Percentiles rank a stretch among this genome's conserved stretches.
These are phyloP conservation scores for Tilletia setariae DNA, from an alignment of 1,284 basidiomycete species.

Conservation along the genomic window DNA sequence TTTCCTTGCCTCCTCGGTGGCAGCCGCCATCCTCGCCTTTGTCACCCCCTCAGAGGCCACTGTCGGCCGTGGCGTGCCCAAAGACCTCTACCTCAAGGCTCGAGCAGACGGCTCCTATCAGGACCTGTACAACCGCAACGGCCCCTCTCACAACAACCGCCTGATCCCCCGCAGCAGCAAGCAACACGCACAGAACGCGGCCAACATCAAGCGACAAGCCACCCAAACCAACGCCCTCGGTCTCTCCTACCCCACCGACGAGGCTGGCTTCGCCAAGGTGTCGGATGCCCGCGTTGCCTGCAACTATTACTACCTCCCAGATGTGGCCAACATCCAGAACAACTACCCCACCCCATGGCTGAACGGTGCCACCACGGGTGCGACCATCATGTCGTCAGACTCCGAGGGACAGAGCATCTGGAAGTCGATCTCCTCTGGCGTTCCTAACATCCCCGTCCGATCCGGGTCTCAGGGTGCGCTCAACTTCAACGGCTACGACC, in stretches of 20 bases:
- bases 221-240: conserved; percentile 3
- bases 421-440: background rate
- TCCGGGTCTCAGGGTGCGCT: background rate
- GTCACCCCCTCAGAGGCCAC: background rate
- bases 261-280: conserved; percentile 33
- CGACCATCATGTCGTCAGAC: conserved; percentile 1
- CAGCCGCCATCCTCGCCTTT: background rate
- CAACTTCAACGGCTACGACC: conserved; percentile 20
- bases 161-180: conserved; percentile 1
- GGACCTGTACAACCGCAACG: conserved; percentile 13
- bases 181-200: background rate
- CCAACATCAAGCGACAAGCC: background rate
- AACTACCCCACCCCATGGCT: conserved; percentile 38
- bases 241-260: conserved; percentile 24
- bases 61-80: conserved; percentile 10
- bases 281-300: conserved; percentile 31
- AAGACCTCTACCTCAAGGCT: conserved; percentile 8
- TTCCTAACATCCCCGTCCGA: conserved; percentile 10
- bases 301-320: conserved; percentile 37
- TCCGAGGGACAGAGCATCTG: conserved; percentile 16
- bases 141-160: conserved; percentile 3
- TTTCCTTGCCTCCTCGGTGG: background rate
- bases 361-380: conserved; percentile 12
- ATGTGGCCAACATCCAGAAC: conserved; percentile 31
- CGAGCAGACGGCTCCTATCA: conserved; percentile 10